Conservation (phyloP, 768 basidiomycete genomes). For the Tricholoma flavovirens region DNA sequence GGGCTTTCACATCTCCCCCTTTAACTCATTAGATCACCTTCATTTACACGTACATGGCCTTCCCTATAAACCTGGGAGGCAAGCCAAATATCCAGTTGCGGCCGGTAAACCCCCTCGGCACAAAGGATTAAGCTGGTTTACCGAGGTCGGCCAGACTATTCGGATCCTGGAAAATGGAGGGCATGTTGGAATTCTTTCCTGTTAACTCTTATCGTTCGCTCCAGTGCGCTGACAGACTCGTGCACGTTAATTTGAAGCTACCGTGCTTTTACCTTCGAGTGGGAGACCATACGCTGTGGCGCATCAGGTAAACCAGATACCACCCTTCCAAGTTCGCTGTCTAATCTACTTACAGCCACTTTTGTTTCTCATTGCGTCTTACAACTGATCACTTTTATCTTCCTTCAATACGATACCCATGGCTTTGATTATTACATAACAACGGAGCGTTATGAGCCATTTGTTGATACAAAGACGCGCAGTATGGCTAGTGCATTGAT, state of each 20-base stretch:
- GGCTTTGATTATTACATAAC: no score
- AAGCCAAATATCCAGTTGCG: slow-evolving; percentile 45
- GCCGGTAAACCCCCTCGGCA: slow-evolving; percentile 31
- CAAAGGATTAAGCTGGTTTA: slow-evolving; percentile 76
- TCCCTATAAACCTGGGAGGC: slow-evolving; percentile 43
- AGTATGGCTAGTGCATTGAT: no score
- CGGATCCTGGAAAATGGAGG: slow-evolving; percentile 52
- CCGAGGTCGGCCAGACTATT: slow-evolving; percentile 53
- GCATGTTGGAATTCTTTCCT: slow-evolving; percentile 47
- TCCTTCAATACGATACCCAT: no score
- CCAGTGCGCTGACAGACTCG: no score
- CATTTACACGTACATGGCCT: slow-evolving; percentile 71
- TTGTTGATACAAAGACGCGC: no score
- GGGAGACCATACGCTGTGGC: background rate
- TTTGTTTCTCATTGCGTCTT: no score
- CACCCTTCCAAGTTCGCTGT: background rate
- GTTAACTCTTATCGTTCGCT: no score
- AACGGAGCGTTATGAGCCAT: no score
- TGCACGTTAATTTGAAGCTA: no score
- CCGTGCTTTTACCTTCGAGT: background rate
- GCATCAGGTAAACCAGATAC: background rate
- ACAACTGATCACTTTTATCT: no score
- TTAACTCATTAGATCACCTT: slow-evolving; percentile 58
- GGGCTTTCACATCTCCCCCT: slow-evolving; percentile 81
- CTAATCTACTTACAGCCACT: no score